A percentile compares a stretch with the other conserved stretches of the same genome.
Evolutionary conservation across 371 early-diverging fungal genomes (phyloP).

Genomic region (Phascolomyces articulosus): DNA sequence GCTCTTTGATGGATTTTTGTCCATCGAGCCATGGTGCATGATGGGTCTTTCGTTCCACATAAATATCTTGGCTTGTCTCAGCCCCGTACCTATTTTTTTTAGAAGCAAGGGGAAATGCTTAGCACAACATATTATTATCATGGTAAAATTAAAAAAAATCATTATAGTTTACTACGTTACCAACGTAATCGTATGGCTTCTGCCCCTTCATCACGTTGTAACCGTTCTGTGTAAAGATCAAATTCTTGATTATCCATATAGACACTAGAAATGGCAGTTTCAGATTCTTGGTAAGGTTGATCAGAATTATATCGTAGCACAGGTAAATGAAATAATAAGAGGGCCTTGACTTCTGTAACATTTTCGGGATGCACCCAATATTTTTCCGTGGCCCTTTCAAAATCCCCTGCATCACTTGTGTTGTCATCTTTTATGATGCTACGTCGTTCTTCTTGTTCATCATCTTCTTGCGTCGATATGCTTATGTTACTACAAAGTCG

Average conservation of each 20-base stretch:
- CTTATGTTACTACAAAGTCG: conserved; percentile 36
- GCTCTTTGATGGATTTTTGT: conserved; percentile 79
- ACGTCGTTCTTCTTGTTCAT: conserved; percentile 30
- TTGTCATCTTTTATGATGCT: conserved; percentile 19
- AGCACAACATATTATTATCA: too few species aligned
- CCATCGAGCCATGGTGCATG: conserved; percentile 96
- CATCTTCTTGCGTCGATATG: conserved; percentile 18
- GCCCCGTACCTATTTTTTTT: conserved; percentile 66
- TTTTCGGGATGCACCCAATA: conserved; percentile 99
- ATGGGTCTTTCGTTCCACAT: conserved; percentile 99
- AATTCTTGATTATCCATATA: conserved; percentile 96
- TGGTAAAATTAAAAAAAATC: too few species aligned
- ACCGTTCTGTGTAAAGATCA: conserved; percentile 89
- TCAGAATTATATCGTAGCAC: conserved; percentile 82
- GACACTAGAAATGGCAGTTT: conserved; percentile 81
- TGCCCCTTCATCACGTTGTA: conserved; percentile 94
- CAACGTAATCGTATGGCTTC: conserved; percentile 93
- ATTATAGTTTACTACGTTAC: too few species aligned
- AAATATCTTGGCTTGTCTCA: conserved; percentile 64
- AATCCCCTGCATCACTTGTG: conserved; percentile 76
- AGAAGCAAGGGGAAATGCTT: neutral
- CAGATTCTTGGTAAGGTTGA: conserved; percentile 55
- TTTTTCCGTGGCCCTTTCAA: conserved; percentile 91
- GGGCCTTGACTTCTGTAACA: conserved; percentile 93
- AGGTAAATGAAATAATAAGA: conserved; percentile 94